Conservation (phyloP, 2,329 filamentous ascomycete species). For the Tolypocladium nubicola region DNA sequence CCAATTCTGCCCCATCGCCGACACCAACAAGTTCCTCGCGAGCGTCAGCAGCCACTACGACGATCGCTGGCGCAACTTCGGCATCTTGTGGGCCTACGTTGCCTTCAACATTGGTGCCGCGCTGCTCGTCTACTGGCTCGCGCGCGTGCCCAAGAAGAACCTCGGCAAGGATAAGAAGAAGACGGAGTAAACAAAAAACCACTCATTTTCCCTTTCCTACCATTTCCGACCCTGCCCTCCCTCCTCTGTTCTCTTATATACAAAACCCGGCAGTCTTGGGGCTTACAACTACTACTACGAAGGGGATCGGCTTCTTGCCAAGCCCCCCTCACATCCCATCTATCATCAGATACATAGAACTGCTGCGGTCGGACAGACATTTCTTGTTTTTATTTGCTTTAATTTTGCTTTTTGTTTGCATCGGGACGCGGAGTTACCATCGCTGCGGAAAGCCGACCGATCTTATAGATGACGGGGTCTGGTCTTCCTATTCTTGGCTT, state of each 20-base stretch:
- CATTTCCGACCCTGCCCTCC: neutral
- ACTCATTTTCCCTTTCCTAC: neutral
- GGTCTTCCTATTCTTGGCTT: neutral
- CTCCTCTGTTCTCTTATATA: neutral
- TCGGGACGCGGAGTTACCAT: neutral
- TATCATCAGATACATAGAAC: neutral
- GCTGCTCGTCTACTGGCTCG: constrained; percentile 45
- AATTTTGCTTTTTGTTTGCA: neutral
- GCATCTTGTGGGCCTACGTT: constrained; percentile 49
- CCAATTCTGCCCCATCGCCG: constrained; percentile 39
- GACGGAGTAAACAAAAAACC: constrained; percentile 7
- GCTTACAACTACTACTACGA: neutral
- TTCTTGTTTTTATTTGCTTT: neutral
- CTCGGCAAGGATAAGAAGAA: constrained; percentile 22
- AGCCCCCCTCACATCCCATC: neutral
- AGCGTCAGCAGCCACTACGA: constrained; percentile 39
- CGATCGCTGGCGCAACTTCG: constrained; percentile 60
- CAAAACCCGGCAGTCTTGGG: neutral
- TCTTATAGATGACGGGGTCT: neutral
- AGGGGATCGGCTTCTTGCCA: neutral
- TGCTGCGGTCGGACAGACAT: neutral
- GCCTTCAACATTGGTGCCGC: constrained; percentile 47
- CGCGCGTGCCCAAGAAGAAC: constrained; percentile 37
- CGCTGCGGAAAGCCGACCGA: neutral
- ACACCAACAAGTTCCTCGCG: constrained; percentile 42